Evolutionary conservation across 768 basidiomycete genomes (phyloP), one percentile per base, ranked within the genome.

Genomic region (Termitomyces sp.): DNA sequence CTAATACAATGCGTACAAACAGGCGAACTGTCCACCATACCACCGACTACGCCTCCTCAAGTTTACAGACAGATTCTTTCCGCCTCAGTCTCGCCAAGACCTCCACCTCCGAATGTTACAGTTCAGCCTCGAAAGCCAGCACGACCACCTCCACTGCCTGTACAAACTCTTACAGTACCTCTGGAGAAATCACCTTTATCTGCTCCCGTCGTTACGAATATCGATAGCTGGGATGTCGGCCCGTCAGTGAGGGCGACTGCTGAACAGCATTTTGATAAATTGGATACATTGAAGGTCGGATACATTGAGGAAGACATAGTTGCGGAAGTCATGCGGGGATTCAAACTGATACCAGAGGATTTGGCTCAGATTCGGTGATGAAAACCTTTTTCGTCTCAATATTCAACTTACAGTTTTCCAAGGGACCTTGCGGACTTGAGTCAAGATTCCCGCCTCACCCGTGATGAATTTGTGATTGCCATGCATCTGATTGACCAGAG

Each of bases 1-100:
- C 81, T 89, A 60, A 84, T 91, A 45, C 71, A 76, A 42, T 71
- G 72, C n/a, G 60, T 76, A 15, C 71, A 72, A 65, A 68, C 71
- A 5, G 77, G 75, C 55, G 69, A 70, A 38, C 69, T 79, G 1
- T 64, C 66, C 29, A 61, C 67, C 2, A 66, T 80, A 6, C 79
- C 77, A 2, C 34, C 65, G 3, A 65, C 70, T 8, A 71, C 76
- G 37, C 76, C 77, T 5, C 61, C 62, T 34, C 62, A 73, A 29
- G 61, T 78, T 1, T 72, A 68, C 34, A 68, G 74, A 20, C 70
- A 72, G 49, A 70, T 79, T 32, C 56, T 60, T 9, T 48, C 60
- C 15, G 47, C 62, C 20, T 51, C 54, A 31, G 51, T 63, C 29
- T 60, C 56, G 15, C 51, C 62, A 4, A 51, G 61, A 50, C 7